These are phyloP conservation scores for Arbutus unedo DNA, from an alignment of 148 eudicot genomes.

Conservation along the genomic window DNA sequence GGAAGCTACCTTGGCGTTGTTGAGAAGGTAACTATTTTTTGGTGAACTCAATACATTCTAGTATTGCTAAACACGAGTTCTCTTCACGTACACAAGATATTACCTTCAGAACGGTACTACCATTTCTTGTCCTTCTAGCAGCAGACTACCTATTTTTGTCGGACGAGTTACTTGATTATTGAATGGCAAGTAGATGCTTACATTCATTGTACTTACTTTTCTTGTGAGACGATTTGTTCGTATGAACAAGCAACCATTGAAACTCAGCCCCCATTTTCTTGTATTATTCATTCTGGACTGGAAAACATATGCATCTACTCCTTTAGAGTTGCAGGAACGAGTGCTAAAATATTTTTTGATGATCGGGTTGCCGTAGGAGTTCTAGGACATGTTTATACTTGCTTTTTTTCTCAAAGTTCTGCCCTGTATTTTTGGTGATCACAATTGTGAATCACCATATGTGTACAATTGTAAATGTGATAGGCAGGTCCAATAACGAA, in stretches of 20 bases:
- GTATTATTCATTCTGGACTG: too few species aligned
- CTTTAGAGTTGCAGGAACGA: neutral
- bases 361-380: neutral
- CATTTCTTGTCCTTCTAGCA: neutral
- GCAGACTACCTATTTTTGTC: too few species aligned
- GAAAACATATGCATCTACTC: neutral
- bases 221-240: neutral
- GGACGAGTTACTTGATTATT: neutral
- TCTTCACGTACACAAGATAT: neutral
- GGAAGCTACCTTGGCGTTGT: too few species aligned
- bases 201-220: neutral
- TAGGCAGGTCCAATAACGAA: neutral
- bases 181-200: conserved; percentile 7
- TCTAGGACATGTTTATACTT: neutral
- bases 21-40: too few species aligned
- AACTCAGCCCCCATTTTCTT: too few species aligned
- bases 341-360: neutral
- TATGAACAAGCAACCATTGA: neutral
- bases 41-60: too few species aligned
- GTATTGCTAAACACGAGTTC: neutral
- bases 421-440: neutral
- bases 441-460: neutral
- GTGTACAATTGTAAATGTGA: neutral
- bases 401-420: neutral
- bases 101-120: neutral